Evolutionary conservation across 371 early-diverging fungal genomes (phyloP), one percentile per base, ranked within the genome.

Genomic region (Nematocida ausubeli): DNA sequence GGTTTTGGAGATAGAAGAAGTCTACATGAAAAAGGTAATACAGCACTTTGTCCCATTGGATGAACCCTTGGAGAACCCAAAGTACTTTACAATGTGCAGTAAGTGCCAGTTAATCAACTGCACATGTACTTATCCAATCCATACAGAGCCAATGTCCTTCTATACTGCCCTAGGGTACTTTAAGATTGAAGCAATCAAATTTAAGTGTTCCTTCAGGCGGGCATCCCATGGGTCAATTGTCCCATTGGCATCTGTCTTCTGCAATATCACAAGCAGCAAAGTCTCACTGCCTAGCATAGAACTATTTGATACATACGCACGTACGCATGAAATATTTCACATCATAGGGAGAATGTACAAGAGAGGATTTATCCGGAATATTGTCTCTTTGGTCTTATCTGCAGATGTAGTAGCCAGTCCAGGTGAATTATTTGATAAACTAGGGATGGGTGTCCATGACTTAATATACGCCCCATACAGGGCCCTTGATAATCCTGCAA

Each of bases 241-340:
- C 12, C 78, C 78, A 6, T 35, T 75, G 0, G 66, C 78, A 16
- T 75, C 78, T 32, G 32, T 75, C 7, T 63, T 65, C 66, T 75
- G 78, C 67, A 75, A 75, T 66, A 24, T 75, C 12, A 75, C 62
- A 9, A 75, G 49, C 65, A 75, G 78, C 56, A 75, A 75, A 64
- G 63, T 75, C 7, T 54, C 67, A 2, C 65, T 75, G 16, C 78
- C 78, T 14, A 22, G 14, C 22, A 16, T 75, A 22, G 65, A 75
- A 51, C 67, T 75, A 6, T 64, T 28, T 35, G 78, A 66, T 30
- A 47, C 66, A 19, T 39, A 75, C 49, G 66, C 78, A 3, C 52
- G 39, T 2, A 55, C 80, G 5, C 54, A 26, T 1, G 78, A 67
- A 32, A 49, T 75, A 22, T 40, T 28, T 12, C 65, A 75, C n/a